These are phyloP conservation scores for Drechmeria coniospora DNA, from an alignment of 2,329 filamentous ascomycete species.

Conservation along the genomic window DNA sequence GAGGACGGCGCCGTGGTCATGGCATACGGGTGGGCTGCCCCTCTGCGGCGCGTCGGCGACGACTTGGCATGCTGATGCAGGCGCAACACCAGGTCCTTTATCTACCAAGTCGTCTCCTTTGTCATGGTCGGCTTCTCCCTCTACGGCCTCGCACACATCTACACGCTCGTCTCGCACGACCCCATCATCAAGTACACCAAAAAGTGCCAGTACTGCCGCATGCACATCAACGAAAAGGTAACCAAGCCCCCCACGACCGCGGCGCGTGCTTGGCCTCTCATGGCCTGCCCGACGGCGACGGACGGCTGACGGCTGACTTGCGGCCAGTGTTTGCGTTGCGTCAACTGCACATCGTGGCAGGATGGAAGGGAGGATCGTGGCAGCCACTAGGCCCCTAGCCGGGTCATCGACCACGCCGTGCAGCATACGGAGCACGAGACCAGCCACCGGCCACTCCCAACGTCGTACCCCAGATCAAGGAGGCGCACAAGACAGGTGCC, in stretches of 20 bases:
- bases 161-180: constrained; percentile 45
- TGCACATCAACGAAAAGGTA: constrained; percentile 48
- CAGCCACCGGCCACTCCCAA: too few species aligned
- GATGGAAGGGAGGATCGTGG: constrained; percentile 30
- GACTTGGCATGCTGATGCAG: too few species aligned
- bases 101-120: constrained; percentile 52
- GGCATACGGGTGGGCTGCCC: constrained; percentile 51
- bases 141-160: constrained; percentile 47
- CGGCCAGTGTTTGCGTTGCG: constrained; percentile 25
- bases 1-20: constrained; percentile 58
- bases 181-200: constrained; percentile 56
- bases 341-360: constrained; percentile 36
- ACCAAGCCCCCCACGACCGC: constrained; percentile 6
- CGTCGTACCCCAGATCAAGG: too few species aligned
- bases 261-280: neutral
- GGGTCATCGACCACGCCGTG: neutral
- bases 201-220: constrained; percentile 53
- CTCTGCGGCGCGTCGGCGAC: too few species aligned
- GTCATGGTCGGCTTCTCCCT: constrained; percentile 48
- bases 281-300: neutral
- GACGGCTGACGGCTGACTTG: constrained; percentile 4
- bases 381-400: neutral
- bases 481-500: too few species aligned
- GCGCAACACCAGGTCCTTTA: constrained; percentile 41
- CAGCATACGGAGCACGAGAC: too few species aligned